Evolutionary conservation across 345 rosid species (phyloP), one percentile per base, ranked within the genome.

Genomic region (Zanthoxylum bungeanum): DNA sequence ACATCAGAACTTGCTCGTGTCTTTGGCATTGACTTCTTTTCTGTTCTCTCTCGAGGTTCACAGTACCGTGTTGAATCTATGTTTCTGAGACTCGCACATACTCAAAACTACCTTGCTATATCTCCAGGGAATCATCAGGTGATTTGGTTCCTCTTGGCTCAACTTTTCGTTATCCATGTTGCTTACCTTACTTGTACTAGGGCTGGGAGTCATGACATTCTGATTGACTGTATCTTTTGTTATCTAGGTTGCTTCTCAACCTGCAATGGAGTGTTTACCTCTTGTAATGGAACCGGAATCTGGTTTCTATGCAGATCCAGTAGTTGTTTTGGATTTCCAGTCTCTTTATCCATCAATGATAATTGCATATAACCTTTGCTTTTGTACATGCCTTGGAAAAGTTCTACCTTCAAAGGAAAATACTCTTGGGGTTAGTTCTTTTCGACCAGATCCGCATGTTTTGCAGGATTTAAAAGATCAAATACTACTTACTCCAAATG

Each of bases 271-370:
- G 86, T 94, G 98, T 77, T 56, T 94, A 66, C 97, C 98, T 73
- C 95, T 94, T 52, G 98, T 94, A 72, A 94, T 94, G 98, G 98
- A 94, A 75, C 98, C 98, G 27, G 97, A 90, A 81, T 94, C 98
- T 77, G 90, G 92, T 56, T 94, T 94, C 80, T 94, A 89, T 76
- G 84, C 84, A 42, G 98, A 92, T 75, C 98, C 98, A 56, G 97
- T 94, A 68, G 81, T 94, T 66, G 97, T 94, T 80, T 85, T 92
- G 89, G 98, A 94, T 78, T 94, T 94, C 77, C 98, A 94, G 75
- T 92, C 98, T 73, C 97, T 94, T 69, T 92, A 94, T 84, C 98
- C 98, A 68, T 94, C 98, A 51, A 90, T 94, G 96, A 85, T 94
- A 75, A 94, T 94, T 68, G 98, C 93, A 67, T 94, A 94, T 80